Percentiles rank a stretch among this genome's conserved stretches.
Conservation (phyloP, 139 green algal genomes). For the Tetradesmus lagerheimii region DNA sequence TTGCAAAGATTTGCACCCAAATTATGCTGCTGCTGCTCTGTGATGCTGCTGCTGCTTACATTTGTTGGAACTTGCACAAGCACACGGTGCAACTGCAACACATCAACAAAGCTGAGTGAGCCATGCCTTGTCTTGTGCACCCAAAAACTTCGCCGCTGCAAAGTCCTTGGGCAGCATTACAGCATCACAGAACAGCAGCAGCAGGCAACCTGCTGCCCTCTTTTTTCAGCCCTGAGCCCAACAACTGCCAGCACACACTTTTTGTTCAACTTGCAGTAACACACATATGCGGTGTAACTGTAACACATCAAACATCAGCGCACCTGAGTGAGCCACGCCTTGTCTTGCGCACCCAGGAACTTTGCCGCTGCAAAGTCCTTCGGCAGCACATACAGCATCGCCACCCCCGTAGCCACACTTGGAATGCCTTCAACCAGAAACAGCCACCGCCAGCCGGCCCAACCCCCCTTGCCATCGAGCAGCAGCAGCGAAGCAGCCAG, state of each 20-base stretch:
- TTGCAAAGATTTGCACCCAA: too few species aligned
- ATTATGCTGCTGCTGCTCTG: too few species aligned
- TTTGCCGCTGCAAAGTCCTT: neutral
- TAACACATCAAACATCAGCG: neutral
- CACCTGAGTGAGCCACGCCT: slow-evolving; percentile 45
- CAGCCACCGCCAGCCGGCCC: slow-evolving; percentile 68
- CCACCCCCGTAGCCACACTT: slow-evolving; percentile 42
- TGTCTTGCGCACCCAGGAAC: slow-evolving; percentile 49
- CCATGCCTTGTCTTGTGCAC: slow-evolving; percentile 39
- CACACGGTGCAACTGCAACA: too few species aligned
- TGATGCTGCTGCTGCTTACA: too few species aligned
- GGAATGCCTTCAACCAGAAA: slow-evolving; percentile 72
- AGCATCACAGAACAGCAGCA: too few species aligned
- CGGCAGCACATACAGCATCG: slow-evolving; percentile 40
- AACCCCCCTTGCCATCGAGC: slow-evolving; percentile 48
- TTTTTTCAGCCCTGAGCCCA: too few species aligned
- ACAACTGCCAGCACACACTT: slow-evolving; percentile 1
- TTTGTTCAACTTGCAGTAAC: too few species aligned
- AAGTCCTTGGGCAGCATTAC: slow-evolving; percentile 36
- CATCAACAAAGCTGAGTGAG: neutral
- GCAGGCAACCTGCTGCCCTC: too few species aligned
- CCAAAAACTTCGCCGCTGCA: slow-evolving; percentile 35
- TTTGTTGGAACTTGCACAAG: too few species aligned
- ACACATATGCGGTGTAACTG: too few species aligned
- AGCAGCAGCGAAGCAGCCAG: slow-evolving; percentile 73